phyloP scores from a whole-genome alignment of 306 rosid species.

The Vigna angularis region DNA sequence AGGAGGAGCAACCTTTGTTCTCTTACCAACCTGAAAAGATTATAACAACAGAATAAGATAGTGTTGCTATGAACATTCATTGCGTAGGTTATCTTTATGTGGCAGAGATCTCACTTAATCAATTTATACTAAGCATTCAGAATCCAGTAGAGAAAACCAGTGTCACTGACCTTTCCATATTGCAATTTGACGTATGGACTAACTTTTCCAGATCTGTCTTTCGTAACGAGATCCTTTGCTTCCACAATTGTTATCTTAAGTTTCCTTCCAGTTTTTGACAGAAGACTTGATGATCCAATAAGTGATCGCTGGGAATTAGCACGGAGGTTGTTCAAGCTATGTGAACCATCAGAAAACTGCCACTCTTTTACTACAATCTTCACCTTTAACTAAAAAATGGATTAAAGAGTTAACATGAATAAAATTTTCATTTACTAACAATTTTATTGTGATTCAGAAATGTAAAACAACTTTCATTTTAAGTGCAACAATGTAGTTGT shows the following conservation, averaged over 20 bases:
- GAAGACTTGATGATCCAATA: constrained; percentile 62
- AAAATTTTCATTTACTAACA: not conserved
- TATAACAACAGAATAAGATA: constrained; percentile 19
- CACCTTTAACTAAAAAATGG: constrained; percentile 67
- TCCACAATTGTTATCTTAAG: constrained; percentile 64
- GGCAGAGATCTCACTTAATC: constrained; percentile 23
- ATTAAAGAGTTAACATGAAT: constrained; percentile 12
- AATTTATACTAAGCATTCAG: constrained; percentile 3
- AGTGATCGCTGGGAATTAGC: constrained; percentile 50
- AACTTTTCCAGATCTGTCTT: constrained; percentile 68
- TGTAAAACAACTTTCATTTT: constrained; percentile 11
- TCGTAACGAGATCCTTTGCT: constrained; percentile 65
- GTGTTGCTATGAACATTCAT: constrained; percentile 11
- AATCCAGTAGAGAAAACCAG: constrained; percentile 13
- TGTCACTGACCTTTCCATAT: constrained; percentile 74
- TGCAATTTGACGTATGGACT: constrained; percentile 70
- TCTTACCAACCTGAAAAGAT: constrained; percentile 63
- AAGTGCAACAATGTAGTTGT: not conserved
- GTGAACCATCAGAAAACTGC: constrained; percentile 89
- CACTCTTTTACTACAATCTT: constrained; percentile 74
- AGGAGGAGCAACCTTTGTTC: constrained; percentile 60
- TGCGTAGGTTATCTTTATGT: constrained; percentile 8
- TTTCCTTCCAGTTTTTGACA: constrained; percentile 76
- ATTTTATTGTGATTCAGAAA: constrained; percentile 16
- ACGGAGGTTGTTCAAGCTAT: constrained; percentile 54